Percentiles rank a stretch among this genome's conserved stretches.
These are phyloP conservation scores for Naganishia vishniacii DNA, from an alignment of 768 basidiomycete species.

Conservation along the genomic window DNA sequence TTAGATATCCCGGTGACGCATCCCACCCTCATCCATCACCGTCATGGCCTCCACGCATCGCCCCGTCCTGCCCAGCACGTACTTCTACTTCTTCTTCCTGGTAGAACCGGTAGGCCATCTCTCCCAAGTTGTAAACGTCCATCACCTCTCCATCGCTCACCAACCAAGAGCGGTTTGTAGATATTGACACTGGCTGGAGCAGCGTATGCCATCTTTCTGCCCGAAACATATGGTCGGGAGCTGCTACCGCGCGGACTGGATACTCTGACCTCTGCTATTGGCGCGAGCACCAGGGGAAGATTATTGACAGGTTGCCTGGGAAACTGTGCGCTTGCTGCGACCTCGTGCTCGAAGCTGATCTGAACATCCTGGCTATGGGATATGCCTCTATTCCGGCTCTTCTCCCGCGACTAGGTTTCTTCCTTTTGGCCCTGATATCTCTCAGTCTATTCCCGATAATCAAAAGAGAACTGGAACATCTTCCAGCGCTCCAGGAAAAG, in stretches of 20 bases:
- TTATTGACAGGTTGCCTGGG: conserved; percentile 39
- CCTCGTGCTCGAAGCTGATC: not conserved
- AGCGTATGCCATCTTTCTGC: conserved; percentile 38
- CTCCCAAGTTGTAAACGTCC: too few relatives aligned
- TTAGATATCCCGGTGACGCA: too few relatives aligned
- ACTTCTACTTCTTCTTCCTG: conserved; percentile 11
- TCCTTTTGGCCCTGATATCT: conserved; percentile 38
- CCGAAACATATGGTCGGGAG: conserved; percentile 34
- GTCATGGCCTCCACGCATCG: not conserved
- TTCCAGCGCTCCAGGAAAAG: conserved; percentile 28
- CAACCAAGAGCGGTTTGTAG: too few relatives aligned
- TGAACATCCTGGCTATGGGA: too few relatives aligned
- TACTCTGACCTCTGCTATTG: conserved; percentile 29
- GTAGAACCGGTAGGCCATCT: conserved; percentile 12
- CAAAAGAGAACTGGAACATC: not conserved
- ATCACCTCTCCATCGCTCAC: too few relatives aligned
- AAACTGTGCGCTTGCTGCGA: conserved; percentile 35
- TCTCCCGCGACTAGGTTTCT: conserved; percentile 33
- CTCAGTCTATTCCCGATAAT: conserved; percentile 16
- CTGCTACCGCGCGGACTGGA: conserved; percentile 33
- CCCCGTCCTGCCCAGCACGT: not conserved
- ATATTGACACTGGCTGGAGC: conserved; percentile 40
- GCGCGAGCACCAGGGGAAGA: conserved; percentile 36
- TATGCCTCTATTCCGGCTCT: not conserved
- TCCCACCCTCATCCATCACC: not conserved